phyloP scores from a whole-genome alignment of 2,329 filamentous ascomycete species.

The Colletotrichum tabaci region DNA sequence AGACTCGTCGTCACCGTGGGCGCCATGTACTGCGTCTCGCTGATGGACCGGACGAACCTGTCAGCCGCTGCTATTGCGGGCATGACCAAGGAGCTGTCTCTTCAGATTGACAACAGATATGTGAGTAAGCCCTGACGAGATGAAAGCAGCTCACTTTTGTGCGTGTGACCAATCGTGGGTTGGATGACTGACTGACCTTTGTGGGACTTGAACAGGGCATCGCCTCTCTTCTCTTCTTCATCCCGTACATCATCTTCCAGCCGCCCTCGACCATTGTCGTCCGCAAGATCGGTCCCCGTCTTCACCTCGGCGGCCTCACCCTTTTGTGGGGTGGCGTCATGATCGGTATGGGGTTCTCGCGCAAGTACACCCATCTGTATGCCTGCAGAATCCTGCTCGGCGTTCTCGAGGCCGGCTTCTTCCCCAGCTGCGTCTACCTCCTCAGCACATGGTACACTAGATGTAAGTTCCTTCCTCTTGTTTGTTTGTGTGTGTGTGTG shows the following conservation, averaged over 20 bases:
- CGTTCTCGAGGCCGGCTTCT: conserved; percentile 79
- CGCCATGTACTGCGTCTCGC: conserved; percentile 79
- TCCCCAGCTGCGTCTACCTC: conserved; percentile 79
- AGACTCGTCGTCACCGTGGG: conserved; percentile 75
- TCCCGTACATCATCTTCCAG: conserved; percentile 80
- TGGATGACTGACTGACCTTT: neutral
- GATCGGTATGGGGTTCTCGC: conserved; percentile 76
- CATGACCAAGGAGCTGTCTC: conserved; percentile 63
- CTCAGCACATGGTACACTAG: conserved; percentile 82
- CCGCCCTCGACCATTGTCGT: conserved; percentile 79
- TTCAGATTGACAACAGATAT: conserved; percentile 61
- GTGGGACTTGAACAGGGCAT: conserved; percentile 62
- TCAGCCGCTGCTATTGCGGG: conserved; percentile 81
- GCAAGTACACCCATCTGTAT: conserved; percentile 65
- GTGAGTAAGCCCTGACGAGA: conserved; percentile 48
- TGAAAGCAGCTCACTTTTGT: no score
- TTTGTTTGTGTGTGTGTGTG: no score
- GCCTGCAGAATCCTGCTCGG: conserved; percentile 73
- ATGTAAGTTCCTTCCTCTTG: conserved; percentile 58
- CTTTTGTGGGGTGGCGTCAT: conserved; percentile 73
- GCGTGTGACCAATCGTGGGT: no score
- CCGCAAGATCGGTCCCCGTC: conserved; percentile 75
- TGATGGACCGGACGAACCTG: conserved; percentile 87
- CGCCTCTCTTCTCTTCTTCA: conserved; percentile 81
- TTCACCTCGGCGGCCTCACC: conserved; percentile 69